These are phyloP conservation scores for Termitomyces sp. DNA, from an alignment of 768 basidiomycete genomes.

Conservation along the genomic window DNA sequence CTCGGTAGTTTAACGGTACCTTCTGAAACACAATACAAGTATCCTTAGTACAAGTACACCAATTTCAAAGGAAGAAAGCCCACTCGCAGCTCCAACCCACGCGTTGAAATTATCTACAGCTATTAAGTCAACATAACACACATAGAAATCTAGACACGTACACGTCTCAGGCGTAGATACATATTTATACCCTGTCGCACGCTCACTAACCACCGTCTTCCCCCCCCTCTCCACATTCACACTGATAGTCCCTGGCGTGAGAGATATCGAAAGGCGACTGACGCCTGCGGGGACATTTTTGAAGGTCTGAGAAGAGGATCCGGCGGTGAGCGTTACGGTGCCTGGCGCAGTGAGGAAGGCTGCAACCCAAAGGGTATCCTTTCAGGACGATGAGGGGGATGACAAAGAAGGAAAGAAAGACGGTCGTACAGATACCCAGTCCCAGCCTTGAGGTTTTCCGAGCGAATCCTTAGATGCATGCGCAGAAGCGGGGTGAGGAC, in stretches of 20 bases:
- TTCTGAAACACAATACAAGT: background rate
- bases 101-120: slow-evolving; percentile 58
- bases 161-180: slow-evolving; percentile 28
- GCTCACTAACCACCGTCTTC: slow-evolving; percentile 42
- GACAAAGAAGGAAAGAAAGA: background rate
- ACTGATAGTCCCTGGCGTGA: slow-evolving; percentile 50
- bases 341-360: slow-evolving; percentile 51
- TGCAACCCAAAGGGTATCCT: slow-evolving; percentile 64
- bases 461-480: slow-evolving; percentile 36
- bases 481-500: slow-evolving; percentile 56
- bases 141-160: slow-evolving; percentile 15
- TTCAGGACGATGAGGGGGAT: background rate
- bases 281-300: slow-evolving; percentile 44
- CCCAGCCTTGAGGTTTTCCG: slow-evolving; percentile 42
- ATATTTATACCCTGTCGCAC: slow-evolving; percentile 40
- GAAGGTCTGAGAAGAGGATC: slow-evolving; percentile 33
- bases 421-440: slow-evolving; percentile 44
- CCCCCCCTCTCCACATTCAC: slow-evolving; percentile 50
- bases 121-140: background rate
- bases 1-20: background rate
- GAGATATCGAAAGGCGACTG: slow-evolving; percentile 54
- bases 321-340: slow-evolving; percentile 45
- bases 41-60: background rate
- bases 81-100: slow-evolving; percentile 46
- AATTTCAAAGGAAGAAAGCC: slow-evolving; percentile 3